Base-by-base conservation (phyloP, 129 eudicot genomes). In the Calendula officinalis region DNA sequence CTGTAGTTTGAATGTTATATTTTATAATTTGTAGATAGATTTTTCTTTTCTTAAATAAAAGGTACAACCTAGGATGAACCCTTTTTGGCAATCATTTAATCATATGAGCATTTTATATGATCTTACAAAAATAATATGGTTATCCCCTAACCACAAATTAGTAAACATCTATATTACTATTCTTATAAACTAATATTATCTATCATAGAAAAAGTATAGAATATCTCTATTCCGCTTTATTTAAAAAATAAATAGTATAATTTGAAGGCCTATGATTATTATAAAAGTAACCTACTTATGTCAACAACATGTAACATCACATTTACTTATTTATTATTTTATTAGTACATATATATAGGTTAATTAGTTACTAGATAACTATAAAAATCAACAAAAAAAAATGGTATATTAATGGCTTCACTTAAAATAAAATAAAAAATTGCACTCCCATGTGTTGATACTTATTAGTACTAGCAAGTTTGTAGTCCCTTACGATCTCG, bases 51-150 rank as follows among this genome's bases (percentile, higher is more conserved):
- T 14, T 62, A 22, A 22, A 22, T 22, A 52, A 50, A 71, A 71
- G 69, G 56, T 62, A 51, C 76, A 52, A 71, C 77, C 77, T 71
- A 34, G 77, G 77, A 62, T 71, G 64, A 62, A 53, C 14, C 56
- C 64, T 43, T 62, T 71, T 13, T 44, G 43, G 77, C 44, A 71
- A 71, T 53, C 48, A 71, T 68, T 55, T 55, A 68, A 56, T 68
- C 72, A 43, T 43, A 33, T 53, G 52, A 14, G 69, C 39, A 51
- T 71, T 56, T 52, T 67, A 55, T 55, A 42, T 41, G 63, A 34
- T 54, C 54, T 34, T 30, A 22, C 30, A 22, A 47, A 11, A 42
- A 62, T 51, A 35, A 30, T 52, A 71, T 62, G 45, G 70, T 17
- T 50, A 50, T 33, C 35, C 68, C 69, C 61, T 43, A 62, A 37